phyloP scores from a whole-genome alignment of 2,329 filamentous ascomycete genomes.

The Paradendryphiella salina region DNA sequence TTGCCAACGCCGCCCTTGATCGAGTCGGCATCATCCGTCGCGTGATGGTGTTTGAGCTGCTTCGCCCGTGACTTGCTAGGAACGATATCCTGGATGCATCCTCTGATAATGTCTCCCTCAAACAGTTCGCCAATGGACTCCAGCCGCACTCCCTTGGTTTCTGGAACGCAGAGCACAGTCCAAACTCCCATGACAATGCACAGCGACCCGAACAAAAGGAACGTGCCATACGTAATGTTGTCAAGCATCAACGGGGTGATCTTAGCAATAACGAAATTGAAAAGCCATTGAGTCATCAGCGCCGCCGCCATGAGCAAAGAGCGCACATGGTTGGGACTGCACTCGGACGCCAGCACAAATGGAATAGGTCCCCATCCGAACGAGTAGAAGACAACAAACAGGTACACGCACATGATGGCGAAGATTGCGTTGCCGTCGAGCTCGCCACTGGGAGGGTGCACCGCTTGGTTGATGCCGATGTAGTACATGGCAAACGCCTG shows the following conservation, averaged over 20 bases:
- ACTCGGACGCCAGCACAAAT: slow-evolving; percentile 51
- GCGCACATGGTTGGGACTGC: slow-evolving; percentile 47
- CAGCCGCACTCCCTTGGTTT: slow-evolving; percentile 51
- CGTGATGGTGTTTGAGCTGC: slow-evolving; percentile 39
- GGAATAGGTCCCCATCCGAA: slow-evolving; percentile 54
- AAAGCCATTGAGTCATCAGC: slow-evolving; percentile 53
- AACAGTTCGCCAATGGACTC: slow-evolving; percentile 51
- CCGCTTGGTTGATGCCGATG: slow-evolving; percentile 40
- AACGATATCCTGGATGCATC: slow-evolving; percentile 47
- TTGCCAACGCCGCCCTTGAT: slow-evolving; percentile 24
- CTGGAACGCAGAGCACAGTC: slow-evolving; percentile 49
- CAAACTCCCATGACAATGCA: slow-evolving; percentile 51
- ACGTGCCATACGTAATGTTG: slow-evolving; percentile 51
- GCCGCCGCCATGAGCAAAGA: slow-evolving; percentile 51
- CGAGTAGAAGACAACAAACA: slow-evolving; percentile 54
- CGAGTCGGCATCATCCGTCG: slow-evolving; percentile 37
- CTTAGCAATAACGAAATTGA: slow-evolving; percentile 39
- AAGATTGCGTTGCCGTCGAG: slow-evolving; percentile 49
- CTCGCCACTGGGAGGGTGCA: slow-evolving; percentile 40
- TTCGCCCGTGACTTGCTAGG: slow-evolving; percentile 45
- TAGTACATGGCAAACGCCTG: slow-evolving; percentile 52
- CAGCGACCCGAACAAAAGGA: slow-evolving; percentile 48
- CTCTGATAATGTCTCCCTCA: slow-evolving; percentile 49
- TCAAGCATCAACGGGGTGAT: slow-evolving; percentile 51
- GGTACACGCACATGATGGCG: slow-evolving; percentile 57